Base-by-base conservation (phyloP, 2,329 filamentous ascomycete species). In the Cladorrhinum sp. region DNA sequence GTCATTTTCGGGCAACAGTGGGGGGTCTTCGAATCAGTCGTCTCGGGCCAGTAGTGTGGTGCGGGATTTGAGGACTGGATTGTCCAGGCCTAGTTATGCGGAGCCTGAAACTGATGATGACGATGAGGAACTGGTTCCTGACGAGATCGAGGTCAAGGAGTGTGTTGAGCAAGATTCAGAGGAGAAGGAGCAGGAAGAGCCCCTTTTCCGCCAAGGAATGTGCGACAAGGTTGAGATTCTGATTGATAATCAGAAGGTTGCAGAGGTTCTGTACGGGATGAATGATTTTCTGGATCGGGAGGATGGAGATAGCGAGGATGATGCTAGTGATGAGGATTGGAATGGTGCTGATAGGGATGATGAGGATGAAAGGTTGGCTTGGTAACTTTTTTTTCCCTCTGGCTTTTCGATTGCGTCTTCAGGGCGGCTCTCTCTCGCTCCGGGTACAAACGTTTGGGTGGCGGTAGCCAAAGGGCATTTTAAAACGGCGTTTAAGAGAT, bases 201-300 rank as follows among this genome's bases (percentile, higher is more conserved):
- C 42, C 9, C 63, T 54, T 0, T 66, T 66, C 33, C 56, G 62
- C 24, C 90, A 93, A 63, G 89, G 89, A 1, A 79, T 88, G 65
- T 94, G 90, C 69, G 81, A 86, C 46, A 79, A 86, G 5, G 89
- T 93, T 18, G 83, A 89, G 62, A 82, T 93, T 49, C 78, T 85
- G 50, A 87, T 93, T 66, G 90, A 93, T 73, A 93, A 93, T 71
- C 83, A 90, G 70, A 87, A 91, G 62, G 86, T 87, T 4, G 80
- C 81, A 2, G 90, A 92, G 74, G 76, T 82, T 23, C 86, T 88
- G 63, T 90, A 82, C 65, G 82, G 81, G 21, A 90, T 92, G 78
- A 84, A 82, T 1, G 89, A 94, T 70, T 93, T 94, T 67, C 73
- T 90, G 14, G 74, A 89, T 46, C 42, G 16, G 73, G 73, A 72